Evolutionary conservation across 2,329 filamentous ascomycete genomes (phyloP).

Genomic region (Colletotrichum sp.): DNA sequence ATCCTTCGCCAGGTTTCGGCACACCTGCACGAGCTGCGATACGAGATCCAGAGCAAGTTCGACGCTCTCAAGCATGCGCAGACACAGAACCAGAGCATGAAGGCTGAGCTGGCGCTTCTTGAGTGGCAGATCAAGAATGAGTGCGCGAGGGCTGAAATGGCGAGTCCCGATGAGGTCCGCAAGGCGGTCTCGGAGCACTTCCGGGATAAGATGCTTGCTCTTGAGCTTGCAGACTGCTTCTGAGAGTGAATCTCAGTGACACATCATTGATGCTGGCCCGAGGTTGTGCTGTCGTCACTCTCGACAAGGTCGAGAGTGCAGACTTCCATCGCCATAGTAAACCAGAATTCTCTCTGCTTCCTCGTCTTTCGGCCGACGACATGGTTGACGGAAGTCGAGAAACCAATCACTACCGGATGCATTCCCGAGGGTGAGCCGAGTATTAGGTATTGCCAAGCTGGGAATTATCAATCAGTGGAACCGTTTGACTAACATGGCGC

Average conservation of each 20-base stretch:
- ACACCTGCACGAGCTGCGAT: conserved; percentile 26
- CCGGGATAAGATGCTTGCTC: not conserved
- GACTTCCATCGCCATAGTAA: not conserved
- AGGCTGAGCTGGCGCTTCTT: conserved; percentile 1
- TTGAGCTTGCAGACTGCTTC: conserved; percentile 10
- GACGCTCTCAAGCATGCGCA: conserved; percentile 17
- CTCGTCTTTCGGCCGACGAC: not conserved
- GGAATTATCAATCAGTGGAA: not conserved
- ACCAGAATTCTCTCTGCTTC: not conserved
- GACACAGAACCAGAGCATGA: conserved; percentile 11
- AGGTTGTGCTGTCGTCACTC: no score
- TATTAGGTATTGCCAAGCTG: conserved; percentile 19
- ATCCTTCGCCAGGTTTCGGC: conserved; percentile 30
- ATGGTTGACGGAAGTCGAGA: not conserved
- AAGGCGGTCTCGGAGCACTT: conserved; percentile 19
- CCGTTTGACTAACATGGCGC: conserved; percentile 8
- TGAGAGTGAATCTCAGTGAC: not conserved
- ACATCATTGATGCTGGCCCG: not conserved
- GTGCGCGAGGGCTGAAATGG: conserved; percentile 12
- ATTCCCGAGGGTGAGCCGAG: not conserved
- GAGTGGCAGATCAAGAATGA: conserved; percentile 11
- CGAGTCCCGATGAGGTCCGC: conserved; percentile 12
- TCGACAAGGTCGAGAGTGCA: not conserved
- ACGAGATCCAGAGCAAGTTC: conserved; percentile 20
- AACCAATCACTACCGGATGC: not conserved